Conservation (phyloP, 1,139 yeast species). For the Kodamaea sp. region DNA sequence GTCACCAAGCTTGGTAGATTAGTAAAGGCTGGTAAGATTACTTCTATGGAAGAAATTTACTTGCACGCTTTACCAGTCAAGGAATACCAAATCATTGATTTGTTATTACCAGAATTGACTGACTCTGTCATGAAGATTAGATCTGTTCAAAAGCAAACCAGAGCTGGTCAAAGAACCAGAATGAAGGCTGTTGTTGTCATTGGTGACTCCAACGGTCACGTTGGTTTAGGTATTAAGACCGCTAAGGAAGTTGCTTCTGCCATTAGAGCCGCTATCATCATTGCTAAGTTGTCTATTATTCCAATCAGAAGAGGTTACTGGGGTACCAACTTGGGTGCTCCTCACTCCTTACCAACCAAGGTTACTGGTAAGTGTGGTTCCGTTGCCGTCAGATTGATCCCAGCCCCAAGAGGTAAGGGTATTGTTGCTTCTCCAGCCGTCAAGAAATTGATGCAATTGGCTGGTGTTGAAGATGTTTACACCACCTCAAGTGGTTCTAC, state of each 20-base stretch:
- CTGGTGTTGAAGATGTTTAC: slow-evolving; percentile 99
- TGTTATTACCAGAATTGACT: slow-evolving; percentile 90
- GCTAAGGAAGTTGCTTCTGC: slow-evolving; percentile 99
- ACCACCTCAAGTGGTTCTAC: slow-evolving; percentile 98
- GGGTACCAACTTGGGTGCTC: slow-evolving; percentile 99
- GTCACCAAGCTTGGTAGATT: slow-evolving; percentile 99
- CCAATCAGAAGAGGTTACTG: slow-evolving; percentile 99
- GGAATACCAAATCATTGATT: slow-evolving; percentile 99
- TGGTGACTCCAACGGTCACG: slow-evolving; percentile 99
- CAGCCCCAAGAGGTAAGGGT: slow-evolving; percentile 99
- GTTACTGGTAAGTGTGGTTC: slow-evolving; percentile 99
- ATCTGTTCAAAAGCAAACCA: slow-evolving; percentile 99
- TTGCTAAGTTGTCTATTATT: slow-evolving; percentile 97
- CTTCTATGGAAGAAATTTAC: slow-evolving; percentile 97
- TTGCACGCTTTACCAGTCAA: slow-evolving; percentile 98
- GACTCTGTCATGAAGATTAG: slow-evolving; percentile 99
- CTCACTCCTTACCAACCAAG: slow-evolving; percentile 98
- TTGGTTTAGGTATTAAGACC: slow-evolving; percentile 99
- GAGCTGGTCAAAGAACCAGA: slow-evolving; percentile 99
- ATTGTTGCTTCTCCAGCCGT: slow-evolving; percentile 99
- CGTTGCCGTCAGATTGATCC: slow-evolving; percentile 95
- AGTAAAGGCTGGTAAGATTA: slow-evolving; percentile 97
- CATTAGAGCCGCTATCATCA: slow-evolving; percentile 98
- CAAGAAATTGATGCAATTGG: slow-evolving; percentile 97
- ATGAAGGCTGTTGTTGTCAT: slow-evolving; percentile 99